Evolutionary conservation across 192 early-diverging fungal species (phyloP).

Genomic region (Mycoemilia scoparia): DNA sequence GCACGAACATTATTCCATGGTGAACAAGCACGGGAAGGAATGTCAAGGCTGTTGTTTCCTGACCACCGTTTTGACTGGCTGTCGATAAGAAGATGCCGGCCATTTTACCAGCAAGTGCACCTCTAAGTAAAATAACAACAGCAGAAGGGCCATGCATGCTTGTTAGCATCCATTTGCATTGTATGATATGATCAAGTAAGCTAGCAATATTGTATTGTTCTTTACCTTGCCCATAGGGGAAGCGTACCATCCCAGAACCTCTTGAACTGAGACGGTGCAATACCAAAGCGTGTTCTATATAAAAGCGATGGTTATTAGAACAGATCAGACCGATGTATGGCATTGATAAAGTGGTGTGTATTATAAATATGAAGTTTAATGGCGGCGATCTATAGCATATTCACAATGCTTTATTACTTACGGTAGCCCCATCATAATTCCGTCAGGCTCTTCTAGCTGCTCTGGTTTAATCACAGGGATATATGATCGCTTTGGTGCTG

Average conservation of each 20-base stretch:
- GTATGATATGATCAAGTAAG: no score
- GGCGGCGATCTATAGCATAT: no score
- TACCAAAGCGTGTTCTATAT: constrained; percentile 59
- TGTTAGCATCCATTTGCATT: no score
- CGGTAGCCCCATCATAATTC: constrained; percentile 47
- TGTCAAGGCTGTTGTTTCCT: constrained; percentile 52
- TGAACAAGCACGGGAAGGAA: constrained; percentile 51
- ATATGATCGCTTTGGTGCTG: constrained; percentile 30
- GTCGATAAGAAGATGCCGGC: constrained; percentile 60
- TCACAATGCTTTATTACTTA: no score
- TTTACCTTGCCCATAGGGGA: constrained; percentile 29
- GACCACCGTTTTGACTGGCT: constrained; percentile 56
- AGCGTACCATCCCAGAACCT: constrained; percentile 46
- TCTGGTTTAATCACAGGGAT: constrained; percentile 34
- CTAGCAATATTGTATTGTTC: no score
- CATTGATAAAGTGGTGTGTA: no score
- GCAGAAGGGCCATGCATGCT: no score
- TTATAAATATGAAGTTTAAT: no score
- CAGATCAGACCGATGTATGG: no score
- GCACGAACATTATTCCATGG: constrained; percentile 66
- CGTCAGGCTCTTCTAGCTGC: constrained; percentile 41
- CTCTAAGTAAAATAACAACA: no score
- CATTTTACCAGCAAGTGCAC: constrained; percentile 47
- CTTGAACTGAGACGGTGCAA: constrained; percentile 56
- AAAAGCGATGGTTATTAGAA: no score